phyloP scores from a whole-genome alignment of 805 yeast genomes.

The Pichia pseudocactophila region DNA sequence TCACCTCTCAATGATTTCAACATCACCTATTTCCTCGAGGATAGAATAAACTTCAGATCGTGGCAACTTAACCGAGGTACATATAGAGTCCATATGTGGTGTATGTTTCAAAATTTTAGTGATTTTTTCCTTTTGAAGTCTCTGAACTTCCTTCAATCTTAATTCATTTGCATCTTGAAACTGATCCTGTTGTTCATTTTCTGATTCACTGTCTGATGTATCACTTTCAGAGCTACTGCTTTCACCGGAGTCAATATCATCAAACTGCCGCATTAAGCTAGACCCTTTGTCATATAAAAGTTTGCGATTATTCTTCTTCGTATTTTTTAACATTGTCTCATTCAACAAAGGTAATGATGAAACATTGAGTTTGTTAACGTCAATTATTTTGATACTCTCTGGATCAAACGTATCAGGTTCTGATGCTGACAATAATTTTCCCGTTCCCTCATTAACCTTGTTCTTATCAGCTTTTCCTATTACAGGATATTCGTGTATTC shows the following conservation, averaged over 20 bases:
- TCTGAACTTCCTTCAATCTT: slow-evolving; percentile 15
- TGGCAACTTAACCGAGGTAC: slow-evolving; percentile 57
- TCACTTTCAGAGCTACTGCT: neutral
- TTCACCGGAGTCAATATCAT: neutral
- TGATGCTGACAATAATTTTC: neutral
- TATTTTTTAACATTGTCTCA: neutral
- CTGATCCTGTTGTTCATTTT: slow-evolving; percentile 5
- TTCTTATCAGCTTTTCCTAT: slow-evolving; percentile 33
- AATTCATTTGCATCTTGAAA: slow-evolving; percentile 9
- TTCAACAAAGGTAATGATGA: neutral
- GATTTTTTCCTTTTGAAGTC: slow-evolving; percentile 29
- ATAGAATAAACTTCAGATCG: slow-evolving; percentile 44
- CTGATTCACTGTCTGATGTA: neutral
- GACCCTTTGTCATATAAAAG: too few relatives aligned
- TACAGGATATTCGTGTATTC: slow-evolving; percentile 73
- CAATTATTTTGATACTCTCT: neutral
- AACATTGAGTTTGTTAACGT: neutral
- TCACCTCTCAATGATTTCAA: slow-evolving; percentile 5
- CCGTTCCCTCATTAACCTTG: slow-evolving; percentile 21
- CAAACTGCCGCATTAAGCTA: neutral
- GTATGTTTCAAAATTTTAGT: slow-evolving; percentile 41
- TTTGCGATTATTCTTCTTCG: neutral
- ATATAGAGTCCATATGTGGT: slow-evolving; percentile 55
- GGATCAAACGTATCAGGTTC: neutral
- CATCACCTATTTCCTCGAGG: slow-evolving; percentile 35